Base-by-base conservation (phyloP, 2,329 filamentous ascomycete species). In the Elsinoe perseae region DNA sequence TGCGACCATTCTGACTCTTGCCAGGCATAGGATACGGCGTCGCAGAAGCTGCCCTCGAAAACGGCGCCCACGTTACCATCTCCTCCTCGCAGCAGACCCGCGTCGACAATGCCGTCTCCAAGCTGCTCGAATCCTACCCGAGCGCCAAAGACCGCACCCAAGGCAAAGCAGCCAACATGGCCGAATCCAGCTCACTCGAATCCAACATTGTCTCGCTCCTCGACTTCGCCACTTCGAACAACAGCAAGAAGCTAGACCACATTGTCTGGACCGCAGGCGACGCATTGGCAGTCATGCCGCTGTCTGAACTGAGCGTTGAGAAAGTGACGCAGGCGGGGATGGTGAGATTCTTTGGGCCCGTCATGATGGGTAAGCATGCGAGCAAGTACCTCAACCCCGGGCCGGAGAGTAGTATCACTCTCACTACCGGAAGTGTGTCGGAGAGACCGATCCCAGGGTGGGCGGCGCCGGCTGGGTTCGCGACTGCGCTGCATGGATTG, bases 21-120 rank as follows among this genome's bases (percentile, higher is more conserved):
- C 76, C 78, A 14, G 84, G 84, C 53, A 82, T 87, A 38, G 84
- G 83, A 28, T 81, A 76, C 60, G 75, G 71, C 56, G 79, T 83
- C 9, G 82, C 83, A 53, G 77, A 84, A 71, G 78, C 76, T 1
- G 70, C 74, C 12, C 65, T 85, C 40, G 77, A 79, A 54, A 70
- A 77, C 57, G 80, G 80, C 30, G 79, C 78, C 36, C 66, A 65
- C n/a, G 78, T 86, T 14, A 77, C 73, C 44, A 77, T 87, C 63
- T 78, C 80, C n/a, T 82, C 79, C 2, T 85, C 82, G 2, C 79
- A 75, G 55, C 66, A 72, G 8, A 54, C 67, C 27, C 77, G 77
- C 46, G 67, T 86, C 34, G 63, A 75, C 28, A 63, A 65, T 0
- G 75, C 80, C 9, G 65, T 82, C 56, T 61, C 64, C 1, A 64